Evolutionary conservation across 805 yeast genomes (phyloP), one percentile per base, ranked within the genome.

Genomic region (Ogataea angusta): DNA sequence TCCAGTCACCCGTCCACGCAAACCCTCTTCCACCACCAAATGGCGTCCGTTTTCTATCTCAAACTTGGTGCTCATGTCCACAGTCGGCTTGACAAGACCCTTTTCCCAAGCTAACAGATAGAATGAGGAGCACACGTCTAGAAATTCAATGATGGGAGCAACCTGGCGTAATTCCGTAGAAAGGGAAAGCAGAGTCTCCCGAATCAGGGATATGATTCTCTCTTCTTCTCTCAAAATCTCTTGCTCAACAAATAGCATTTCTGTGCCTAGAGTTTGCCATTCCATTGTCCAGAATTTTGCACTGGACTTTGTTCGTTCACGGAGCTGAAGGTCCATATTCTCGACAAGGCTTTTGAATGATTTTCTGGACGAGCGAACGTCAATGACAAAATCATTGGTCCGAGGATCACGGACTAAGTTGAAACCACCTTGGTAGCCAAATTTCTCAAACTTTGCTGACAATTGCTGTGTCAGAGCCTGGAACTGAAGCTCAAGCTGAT

Each of bases 1-100:
- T n/a, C 53, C 56, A 7, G 47, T 14, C 1, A 81, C 76, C 17
- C 65, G 63, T 1, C 65, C 58, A 33, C 65, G 70, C 40, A 85
- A 64, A 1, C 87, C 86, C 24, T 80, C 76, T 55, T 91, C 97
- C 2, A 91, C 98, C 12, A 88, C 89, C 10, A 86, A 56, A 60
- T 93, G 98, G 22, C 96, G 68, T 0, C 98, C 98, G 1, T 69
- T 74, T 1, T 55, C 54, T 8, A 89, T 74, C 0, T 72, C 66
- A 4, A 83, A 66, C 14, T 57, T 63, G 0, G 70, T 65, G 2
- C 75, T 65, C 2, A 73, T 62, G 23, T 73, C 73, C 16, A 91
- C 64, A 8, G 51, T 64, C 0, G 99, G 99, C 38, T 86, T 65
- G 0, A 74, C 78, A 34, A 89, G 69, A 23, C 75, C 66, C 45